A percentile compares a stretch with the other conserved stretches of the same genome.
These are phyloP conservation scores for Chalara sp. DNA, from an alignment of 2,329 filamentous ascomycete genomes.

Conservation along the genomic window DNA sequence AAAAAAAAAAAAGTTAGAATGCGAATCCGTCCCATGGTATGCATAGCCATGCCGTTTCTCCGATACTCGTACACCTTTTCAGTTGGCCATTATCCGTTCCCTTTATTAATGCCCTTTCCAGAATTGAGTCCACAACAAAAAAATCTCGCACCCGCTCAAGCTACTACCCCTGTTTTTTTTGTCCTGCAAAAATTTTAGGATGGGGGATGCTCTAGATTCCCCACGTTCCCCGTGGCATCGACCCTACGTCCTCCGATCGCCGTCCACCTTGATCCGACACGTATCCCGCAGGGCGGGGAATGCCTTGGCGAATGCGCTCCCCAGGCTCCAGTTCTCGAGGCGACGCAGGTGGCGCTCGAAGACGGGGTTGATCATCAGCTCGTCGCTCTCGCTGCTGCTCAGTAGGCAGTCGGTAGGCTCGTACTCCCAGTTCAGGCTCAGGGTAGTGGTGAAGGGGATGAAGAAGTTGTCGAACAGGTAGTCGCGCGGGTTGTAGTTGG, in stretches of 20 bases:
- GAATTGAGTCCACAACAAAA: too few relatives aligned
- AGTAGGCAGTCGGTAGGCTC: conserved; percentile 65
- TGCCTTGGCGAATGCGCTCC: conserved; percentile 56
- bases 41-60: too few relatives aligned
- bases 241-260: conserved; percentile 11
- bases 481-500: conserved; percentile 37
- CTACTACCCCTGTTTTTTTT: too few relatives aligned
- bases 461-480: conserved; percentile 77
- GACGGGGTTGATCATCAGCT: conserved; percentile 76
- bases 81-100: too few relatives aligned
- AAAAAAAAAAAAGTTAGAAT: too few relatives aligned
- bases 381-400: conserved; percentile 46
- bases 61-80: too few relatives aligned
- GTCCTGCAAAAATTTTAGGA: too few relatives aligned
- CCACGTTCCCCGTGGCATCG: background rate
- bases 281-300: conserved; percentile 52
- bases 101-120: too few relatives aligned
- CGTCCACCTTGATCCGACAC: conserved; percentile 26
- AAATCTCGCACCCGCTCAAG: too few relatives aligned
- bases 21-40: too few relatives aligned
- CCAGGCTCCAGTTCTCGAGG: conserved; percentile 76
- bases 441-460: conserved; percentile 68
- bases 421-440: conserved; percentile 81
- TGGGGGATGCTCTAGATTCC: too few relatives aligned
- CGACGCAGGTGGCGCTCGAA: conserved; percentile 75